Base-by-base conservation (phyloP, 805 yeast species). In the Saturnispora zaruensis region DNA sequence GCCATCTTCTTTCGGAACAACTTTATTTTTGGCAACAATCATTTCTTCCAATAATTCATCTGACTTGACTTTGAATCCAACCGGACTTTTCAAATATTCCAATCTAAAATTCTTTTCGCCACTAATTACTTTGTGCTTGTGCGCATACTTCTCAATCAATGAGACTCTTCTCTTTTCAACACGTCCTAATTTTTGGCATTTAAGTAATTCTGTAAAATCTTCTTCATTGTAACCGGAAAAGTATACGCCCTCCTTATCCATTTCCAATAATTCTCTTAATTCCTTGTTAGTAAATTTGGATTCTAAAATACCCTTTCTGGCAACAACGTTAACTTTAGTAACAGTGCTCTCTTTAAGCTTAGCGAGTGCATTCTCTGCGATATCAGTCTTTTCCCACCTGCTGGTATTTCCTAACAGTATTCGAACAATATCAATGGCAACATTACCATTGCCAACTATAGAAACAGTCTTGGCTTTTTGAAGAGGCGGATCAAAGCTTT, bases 381-480 rank as follows among this genome's bases (percentile, higher is more conserved):
- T 83, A 66, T 93, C 99, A 0, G 96, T 91, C 0, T 66, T 57
- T 2, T 68, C 51, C 79, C 96, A 81, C 1, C 51, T 32, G 1
- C 68, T 69, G 1, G 71, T 65, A 0, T 83, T 77, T 4, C 82
- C 81, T 50, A 90, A 65, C 32, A 93, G 68, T 1, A 93, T 72
- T 48, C 99, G 71, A 1, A 96, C 88, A 4, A 93, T 79, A 63
- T 93, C 99, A 53, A 93, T 68, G 0, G 98, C 96, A 16, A 93
- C 99, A 62, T 93, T 93, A 43, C 99, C 99, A 65, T 90, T 91
- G 6, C 99, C 99, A n/a, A 93, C 76, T 30, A 93, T 82, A 0
- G 84, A 78, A 1, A 88, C 96, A 36, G 74, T 71, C 53, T 77
- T 75, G 3, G 82, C 81, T 28, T 74, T 67, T 2, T 74, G 72